Conservation (phyloP, 805 yeast species). For the Barnettozyma salicaria region DNA sequence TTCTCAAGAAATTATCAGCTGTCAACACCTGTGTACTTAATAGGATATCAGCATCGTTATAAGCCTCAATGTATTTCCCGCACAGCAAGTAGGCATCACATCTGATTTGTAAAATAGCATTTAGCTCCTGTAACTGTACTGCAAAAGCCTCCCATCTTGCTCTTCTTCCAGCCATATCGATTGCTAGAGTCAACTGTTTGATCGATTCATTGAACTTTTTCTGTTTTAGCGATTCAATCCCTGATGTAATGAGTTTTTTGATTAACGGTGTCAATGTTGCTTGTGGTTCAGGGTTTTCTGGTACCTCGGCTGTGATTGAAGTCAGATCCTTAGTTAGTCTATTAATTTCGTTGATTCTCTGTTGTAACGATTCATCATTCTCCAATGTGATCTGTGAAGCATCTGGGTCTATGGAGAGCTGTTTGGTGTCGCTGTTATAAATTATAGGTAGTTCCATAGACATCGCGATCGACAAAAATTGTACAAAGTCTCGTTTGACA, state of each 20-base stretch:
- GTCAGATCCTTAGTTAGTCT: conserved; percentile 29
- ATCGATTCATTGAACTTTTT: conserved; percentile 53
- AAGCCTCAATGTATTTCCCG: conserved; percentile 51
- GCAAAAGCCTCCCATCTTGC: conserved; percentile 72
- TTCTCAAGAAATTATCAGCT: conserved; percentile 68
- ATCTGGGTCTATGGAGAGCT: conserved; percentile 1
- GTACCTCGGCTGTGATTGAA: conserved; percentile 41
- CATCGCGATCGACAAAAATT: too few relatives aligned
- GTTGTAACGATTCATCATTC: conserved; percentile 5
- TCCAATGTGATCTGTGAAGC: conserved; percentile 4
- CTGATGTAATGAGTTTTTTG: conserved; percentile 59
- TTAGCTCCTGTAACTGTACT: conserved; percentile 61
- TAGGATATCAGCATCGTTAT: conserved; percentile 54
- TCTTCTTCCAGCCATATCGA: conserved; percentile 62
- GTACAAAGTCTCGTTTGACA: too few relatives aligned
- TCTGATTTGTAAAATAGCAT: conserved; percentile 60
- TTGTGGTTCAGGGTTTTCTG: conserved; percentile 48
- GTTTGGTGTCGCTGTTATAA: conserved; percentile 6
- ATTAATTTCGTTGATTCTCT: conserved; percentile 25
- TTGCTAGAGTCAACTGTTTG: conserved; percentile 57
- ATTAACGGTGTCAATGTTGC: conserved; percentile 50
- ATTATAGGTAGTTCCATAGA: conserved; percentile 5
- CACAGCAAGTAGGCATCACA: conserved; percentile 61
- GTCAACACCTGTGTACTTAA: conserved; percentile 29
- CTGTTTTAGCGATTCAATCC: conserved; percentile 50